phyloP scores from a whole-genome alignment of 257 asterid species.

The Lycium barbarum region DNA sequence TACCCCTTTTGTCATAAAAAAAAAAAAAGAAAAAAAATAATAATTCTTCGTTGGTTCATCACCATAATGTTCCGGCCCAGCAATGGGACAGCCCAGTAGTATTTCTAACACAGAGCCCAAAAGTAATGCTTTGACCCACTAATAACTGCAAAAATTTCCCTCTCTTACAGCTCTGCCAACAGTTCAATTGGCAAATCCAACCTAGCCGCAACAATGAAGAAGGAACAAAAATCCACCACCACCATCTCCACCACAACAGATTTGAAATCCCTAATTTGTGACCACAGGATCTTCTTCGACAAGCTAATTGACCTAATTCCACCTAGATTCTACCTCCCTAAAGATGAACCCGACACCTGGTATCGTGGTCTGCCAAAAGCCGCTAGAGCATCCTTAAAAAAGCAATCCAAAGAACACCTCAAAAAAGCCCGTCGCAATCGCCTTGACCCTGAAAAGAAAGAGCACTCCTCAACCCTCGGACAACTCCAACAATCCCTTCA shows the following conservation, averaged over 20 bases:
- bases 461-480: slow-evolving; percentile 56
- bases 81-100: background rate
- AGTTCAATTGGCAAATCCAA: too few species aligned
- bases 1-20: too few species aligned
- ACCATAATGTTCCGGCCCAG: too few species aligned
- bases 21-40: too few species aligned
- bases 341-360: slow-evolving; percentile 73
- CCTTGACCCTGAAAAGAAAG: slow-evolving; percentile 74
- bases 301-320: slow-evolving; percentile 72
- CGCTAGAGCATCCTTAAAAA: slow-evolving; percentile 74
- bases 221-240: background rate
- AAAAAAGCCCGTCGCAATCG: slow-evolving; percentile 81
- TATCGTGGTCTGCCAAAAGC: slow-evolving; percentile 79
- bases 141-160: background rate
- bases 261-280: slow-evolving; percentile 51
- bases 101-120: background rate
- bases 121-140: background rate
- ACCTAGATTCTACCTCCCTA: slow-evolving; percentile 72
- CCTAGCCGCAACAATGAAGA: slow-evolving; percentile 25
- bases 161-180: background rate
- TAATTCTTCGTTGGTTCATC: too few species aligned
- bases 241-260: slow-evolving; percentile 31
- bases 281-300: slow-evolving; percentile 65
- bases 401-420: slow-evolving; percentile 62
- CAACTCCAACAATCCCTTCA: slow-evolving; percentile 51